Base-by-base conservation (phyloP, 306 rosid species). In the Dryas alaskensis region DNA sequence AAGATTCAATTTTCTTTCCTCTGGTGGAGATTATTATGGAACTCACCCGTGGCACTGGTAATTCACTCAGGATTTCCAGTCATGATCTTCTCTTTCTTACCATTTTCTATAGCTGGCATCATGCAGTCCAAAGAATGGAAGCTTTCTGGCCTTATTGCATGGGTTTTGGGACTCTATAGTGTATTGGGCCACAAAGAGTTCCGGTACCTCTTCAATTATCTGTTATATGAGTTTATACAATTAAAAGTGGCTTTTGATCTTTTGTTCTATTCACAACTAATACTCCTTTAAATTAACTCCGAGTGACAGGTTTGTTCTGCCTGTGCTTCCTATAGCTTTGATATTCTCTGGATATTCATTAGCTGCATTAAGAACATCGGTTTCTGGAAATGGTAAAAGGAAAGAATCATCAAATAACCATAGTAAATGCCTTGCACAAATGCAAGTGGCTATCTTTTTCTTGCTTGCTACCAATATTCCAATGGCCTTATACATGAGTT, bases 31-130 rank as follows among this genome's bases (percentile, higher is more conserved):
- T 76, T 89, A 88, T 76, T 94, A 94, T 80, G 98, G 98, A 85
- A 94, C 97, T 80, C 98, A 94, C 84, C 69, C 72, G 80, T 91
- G 98, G 98, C 95, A 94, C 88, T 94, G 99, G 99, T 94, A 94
- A 92, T 87, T 94, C 83, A 89, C 91, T 78, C 93, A 89, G 86
- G 95, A 77, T 94, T 94, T 82, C 27, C 89, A 0, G 97, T 85
- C 81, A 91, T 94, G 92, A 73, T 94, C 76, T 84, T 94, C 80
- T 80, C 90, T 39, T 83, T 87, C 86, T 69, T 92, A 73, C 99
- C 99, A 67, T 89, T 91, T 82, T 89, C 87, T 50, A 64, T 89
- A 58, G 89, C 87, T 69, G 99, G 99, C 73, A 86, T 92, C 43
- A 48, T 87, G 61, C 76, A 74, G 76, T 94, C 96, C 71, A 92